phyloP scores from a whole-genome alignment of 2,329 filamentous ascomycete genomes.

The Ophidiomyces ophidiicola region DNA sequence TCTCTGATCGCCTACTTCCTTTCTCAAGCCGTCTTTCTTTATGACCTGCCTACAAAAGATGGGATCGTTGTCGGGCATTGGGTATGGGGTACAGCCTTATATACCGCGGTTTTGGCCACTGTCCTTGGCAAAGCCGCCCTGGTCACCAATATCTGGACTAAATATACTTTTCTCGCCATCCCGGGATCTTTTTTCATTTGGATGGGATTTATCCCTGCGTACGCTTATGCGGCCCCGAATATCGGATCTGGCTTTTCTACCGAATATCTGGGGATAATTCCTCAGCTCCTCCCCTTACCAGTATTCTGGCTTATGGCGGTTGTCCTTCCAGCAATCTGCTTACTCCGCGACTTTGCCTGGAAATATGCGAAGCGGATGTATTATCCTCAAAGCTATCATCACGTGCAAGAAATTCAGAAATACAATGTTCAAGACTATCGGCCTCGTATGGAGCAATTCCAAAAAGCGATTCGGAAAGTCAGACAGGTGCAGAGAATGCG shows the following conservation, averaged over 20 bases:
- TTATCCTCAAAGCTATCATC: conserved; percentile 86
- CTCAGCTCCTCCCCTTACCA: conserved; percentile 65
- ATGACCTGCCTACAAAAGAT: conserved; percentile 65
- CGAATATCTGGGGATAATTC: conserved; percentile 77
- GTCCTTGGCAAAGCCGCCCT: conserved; percentile 90
- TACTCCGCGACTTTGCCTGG: conserved; percentile 84
- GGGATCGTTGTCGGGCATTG: conserved; percentile 82
- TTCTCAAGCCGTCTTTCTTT: conserved; percentile 66
- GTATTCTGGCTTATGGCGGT: conserved; percentile 87
- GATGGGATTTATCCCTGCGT: conserved; percentile 79
- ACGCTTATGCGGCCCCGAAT: conserved; percentile 74
- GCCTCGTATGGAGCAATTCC: conserved; percentile 98
- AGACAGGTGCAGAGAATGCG: conserved; percentile 97
- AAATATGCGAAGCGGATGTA: conserved; percentile 99
- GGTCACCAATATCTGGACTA: conserved; percentile 96
- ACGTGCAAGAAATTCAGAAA: conserved; percentile 99
- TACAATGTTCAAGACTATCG: conserved; percentile 99
- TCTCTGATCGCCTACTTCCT: conserved; percentile 86
- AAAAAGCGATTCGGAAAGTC: conserved; percentile 97
- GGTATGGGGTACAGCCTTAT: conserved; percentile 94
- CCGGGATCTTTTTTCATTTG: conserved; percentile 86
- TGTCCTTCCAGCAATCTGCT: conserved; percentile 65
- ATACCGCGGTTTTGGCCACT: conserved; percentile 84
- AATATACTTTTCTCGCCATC: conserved; percentile 91
- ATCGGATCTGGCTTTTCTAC: conserved; percentile 60